phyloP scores from a whole-genome alignment of 2,329 filamentous ascomycete genomes.

The Pseudophaeomoniella oleicola region DNA sequence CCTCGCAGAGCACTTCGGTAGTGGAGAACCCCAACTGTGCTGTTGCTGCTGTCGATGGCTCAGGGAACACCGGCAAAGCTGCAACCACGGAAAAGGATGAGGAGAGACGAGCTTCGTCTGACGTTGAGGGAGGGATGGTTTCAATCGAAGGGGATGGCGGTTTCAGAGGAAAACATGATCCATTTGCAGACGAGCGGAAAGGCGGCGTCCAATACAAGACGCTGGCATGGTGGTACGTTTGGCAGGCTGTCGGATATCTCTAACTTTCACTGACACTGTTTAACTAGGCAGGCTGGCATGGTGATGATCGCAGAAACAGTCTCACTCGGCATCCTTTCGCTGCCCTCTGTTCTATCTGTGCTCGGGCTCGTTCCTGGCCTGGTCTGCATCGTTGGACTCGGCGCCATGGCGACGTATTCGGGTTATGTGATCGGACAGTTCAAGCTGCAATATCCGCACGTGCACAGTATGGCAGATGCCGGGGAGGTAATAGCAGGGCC shows the following conservation, averaged over 20 bases:
- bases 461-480: constrained; percentile 47
- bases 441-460: constrained; percentile 33
- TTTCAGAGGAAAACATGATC: constrained; percentile 2
- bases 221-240: constrained; percentile 8
- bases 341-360: constrained; percentile 28
- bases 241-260: not conserved
- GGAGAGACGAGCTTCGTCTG: no score
- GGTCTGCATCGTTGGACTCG: constrained; percentile 30
- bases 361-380: constrained; percentile 34
- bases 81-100: no score
- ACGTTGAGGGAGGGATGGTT: not conserved
- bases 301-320: constrained; percentile 46
- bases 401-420: constrained; percentile 33
- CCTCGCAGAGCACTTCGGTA: no score
- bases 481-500: constrained; percentile 41
- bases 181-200: constrained; percentile 5
- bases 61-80: no score
- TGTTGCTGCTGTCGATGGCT: no score
- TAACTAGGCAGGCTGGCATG: constrained; percentile 1
- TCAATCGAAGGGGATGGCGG: constrained; percentile 2
- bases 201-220: constrained; percentile 9
- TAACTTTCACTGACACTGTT: not conserved
- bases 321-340: constrained; percentile 34
- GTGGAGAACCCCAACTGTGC: no score
- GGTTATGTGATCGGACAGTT: constrained; percentile 37